Conservation (phyloP, 306 rosid species). For the Biancaea sappan region DNA sequence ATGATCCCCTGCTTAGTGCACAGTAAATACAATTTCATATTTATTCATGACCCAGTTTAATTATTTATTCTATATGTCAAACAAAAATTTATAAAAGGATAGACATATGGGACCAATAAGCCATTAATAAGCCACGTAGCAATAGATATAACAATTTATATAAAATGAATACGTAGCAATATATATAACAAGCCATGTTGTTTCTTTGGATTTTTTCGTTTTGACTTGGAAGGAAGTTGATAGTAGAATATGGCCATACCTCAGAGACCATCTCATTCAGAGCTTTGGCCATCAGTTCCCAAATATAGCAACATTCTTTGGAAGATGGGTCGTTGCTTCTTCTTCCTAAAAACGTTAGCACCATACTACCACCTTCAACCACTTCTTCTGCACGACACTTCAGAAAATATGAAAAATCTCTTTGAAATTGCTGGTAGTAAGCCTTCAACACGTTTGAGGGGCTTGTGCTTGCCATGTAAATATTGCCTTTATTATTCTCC, state of each 20-base stretch:
- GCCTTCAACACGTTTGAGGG: constrained; percentile 48
- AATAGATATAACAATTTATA: no score
- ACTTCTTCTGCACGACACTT: constrained; percentile 55
- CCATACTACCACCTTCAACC: constrained; percentile 54
- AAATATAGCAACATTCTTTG: constrained; percentile 59
- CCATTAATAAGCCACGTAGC: no score
- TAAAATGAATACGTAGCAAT: no score
- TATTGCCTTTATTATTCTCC: constrained; percentile 61
- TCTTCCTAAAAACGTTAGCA: constrained; percentile 61
- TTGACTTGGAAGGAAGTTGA: no score
- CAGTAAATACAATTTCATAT: no score
- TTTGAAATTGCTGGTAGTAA: constrained; percentile 55
- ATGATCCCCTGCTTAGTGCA: constrained; percentile 35
- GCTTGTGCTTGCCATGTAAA: constrained; percentile 53
- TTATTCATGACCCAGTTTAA: no score
- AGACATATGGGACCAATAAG: no score
- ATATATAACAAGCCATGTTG: no score
- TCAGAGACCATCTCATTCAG: constrained; percentile 49
- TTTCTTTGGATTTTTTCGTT: no score
- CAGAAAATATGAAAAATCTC: constrained; percentile 50
- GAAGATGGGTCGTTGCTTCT: constrained; percentile 47
- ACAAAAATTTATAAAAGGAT: no score
- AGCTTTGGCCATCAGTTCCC: constrained; percentile 59
- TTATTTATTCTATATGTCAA: no score
- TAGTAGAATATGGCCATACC: constrained; percentile 32